Evolutionary conservation across 139 green algal genomes (phyloP), one percentile per base, ranked within the genome.

Genomic region (Haematococcus lacustris): DNA sequence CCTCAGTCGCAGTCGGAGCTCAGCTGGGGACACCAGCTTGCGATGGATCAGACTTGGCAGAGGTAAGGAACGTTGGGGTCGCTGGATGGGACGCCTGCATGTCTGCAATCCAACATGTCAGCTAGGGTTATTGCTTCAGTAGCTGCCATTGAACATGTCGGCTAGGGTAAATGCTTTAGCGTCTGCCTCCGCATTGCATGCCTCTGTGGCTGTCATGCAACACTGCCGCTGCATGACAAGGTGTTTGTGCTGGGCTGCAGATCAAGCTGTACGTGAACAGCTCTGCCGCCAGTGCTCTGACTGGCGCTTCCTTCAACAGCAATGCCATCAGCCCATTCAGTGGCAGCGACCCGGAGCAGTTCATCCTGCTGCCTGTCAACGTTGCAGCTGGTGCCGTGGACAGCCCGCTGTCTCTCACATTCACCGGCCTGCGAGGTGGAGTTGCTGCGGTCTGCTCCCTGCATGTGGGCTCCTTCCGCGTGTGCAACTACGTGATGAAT

Each of bases 401-500:
- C 30, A 51, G 30, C 63, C 7, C n/a, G n/a, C n/a, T 69, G 63
- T 35, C 53, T 21, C 35, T 69, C 7, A 26, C n/a, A 6, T 69
- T 69, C 33, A 13, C 13, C 2, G 38, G 21, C 21, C 63, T 69
- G 35, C 21, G 6, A 17, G 37, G 63, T 37, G 63, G 63, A 25
- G 63, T 26, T 2, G 30, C 35, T 35, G 37, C 35, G 2, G 30
- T 69, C 7, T 69, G 63, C 63, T 35, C 21, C 63, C 26, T 35
- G 37, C 50, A 69, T 6, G 35, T 69, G 2, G 63, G 63, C 7
- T 39, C 34, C 35, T 39, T 26, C 63, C 33, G 21, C 21, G 63
- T 69, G 35, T 69, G 63, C 37, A 40, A 51, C 37, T 69, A 69
- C 63, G 37, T 51, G 2, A 35, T 69, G 37, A 69, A 51, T n/a